These are phyloP conservation scores for Pythium utonaiense DNA, from an alignment of 352 stramenopile genomes.

Conservation along the genomic window DNA sequence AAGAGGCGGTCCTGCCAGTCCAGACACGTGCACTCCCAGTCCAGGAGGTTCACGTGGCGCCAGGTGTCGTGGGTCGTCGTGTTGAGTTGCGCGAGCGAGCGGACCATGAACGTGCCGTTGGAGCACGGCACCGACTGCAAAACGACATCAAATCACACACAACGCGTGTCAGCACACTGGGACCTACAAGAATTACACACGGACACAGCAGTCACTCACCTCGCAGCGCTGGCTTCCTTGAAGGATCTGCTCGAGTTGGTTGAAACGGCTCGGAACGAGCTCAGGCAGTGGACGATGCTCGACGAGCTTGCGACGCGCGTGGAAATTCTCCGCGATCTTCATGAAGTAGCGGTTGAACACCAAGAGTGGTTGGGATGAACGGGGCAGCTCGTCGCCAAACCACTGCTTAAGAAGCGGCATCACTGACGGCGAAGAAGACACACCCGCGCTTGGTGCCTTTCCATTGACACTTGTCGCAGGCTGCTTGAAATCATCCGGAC, in stretches of 20 bases:
- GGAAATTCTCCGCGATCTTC: constrained; percentile 71
- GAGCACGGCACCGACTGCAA: constrained; percentile 71
- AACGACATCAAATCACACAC: neutral
- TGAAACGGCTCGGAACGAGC: constrained; percentile 57
- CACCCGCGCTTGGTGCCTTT: neutral
- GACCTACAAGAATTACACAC: neutral
- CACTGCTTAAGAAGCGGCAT: constrained; percentile 32
- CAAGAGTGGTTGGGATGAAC: constrained; percentile 58
- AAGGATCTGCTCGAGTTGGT: constrained; percentile 64
- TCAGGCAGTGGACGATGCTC: constrained; percentile 50
- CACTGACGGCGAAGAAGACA: constrained; percentile 4
- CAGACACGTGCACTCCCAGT: constrained; percentile 79
- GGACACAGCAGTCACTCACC: constrained; percentile 28
- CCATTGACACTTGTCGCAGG: neutral
- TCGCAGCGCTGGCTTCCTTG: constrained; percentile 75
- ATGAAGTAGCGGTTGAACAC: constrained; percentile 73
- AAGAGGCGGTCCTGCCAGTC: constrained; percentile 79
- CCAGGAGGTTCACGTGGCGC: constrained; percentile 69
- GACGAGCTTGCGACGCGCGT: constrained; percentile 50
- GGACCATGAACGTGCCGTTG: constrained; percentile 78
- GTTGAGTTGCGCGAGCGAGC: constrained; percentile 52
- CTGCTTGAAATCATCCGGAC: constrained; percentile 17
- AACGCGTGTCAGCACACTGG: neutral
- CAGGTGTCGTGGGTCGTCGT: constrained; percentile 63
- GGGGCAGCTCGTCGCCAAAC: constrained; percentile 58